Conservation (phyloP, 441 rosid genomes). For the Gossypium schwendimanii region DNA sequence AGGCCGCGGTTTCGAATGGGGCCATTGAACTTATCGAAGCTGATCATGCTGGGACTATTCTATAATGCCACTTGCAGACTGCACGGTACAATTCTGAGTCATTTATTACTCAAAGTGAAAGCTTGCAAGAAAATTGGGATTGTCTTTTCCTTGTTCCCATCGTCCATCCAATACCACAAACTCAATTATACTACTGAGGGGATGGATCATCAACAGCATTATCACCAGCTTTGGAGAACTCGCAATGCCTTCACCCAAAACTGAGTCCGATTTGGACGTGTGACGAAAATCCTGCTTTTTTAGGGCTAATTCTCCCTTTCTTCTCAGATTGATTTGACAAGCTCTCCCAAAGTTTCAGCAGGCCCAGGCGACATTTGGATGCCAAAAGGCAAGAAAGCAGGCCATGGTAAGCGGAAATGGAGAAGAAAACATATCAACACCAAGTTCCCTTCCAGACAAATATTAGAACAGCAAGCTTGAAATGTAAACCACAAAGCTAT, state of each 20-base stretch:
- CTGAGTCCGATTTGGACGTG: constrained; percentile 27
- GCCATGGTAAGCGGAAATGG: no score
- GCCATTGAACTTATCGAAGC: constrained; percentile 34
- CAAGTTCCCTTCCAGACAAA: not conserved
- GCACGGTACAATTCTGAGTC: constrained; percentile 37
- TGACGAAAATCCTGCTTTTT: constrained; percentile 6
- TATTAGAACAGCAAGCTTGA: constrained; percentile 36
- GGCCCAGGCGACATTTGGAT: constrained; percentile 18
- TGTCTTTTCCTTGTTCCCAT: constrained; percentile 41
- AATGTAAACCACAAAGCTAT: not conserved
- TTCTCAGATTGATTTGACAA: constrained; percentile 19
- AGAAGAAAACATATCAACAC: no score
- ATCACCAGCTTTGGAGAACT: constrained; percentile 15
- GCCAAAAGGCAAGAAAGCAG: not conserved
- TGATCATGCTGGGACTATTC: constrained; percentile 28
- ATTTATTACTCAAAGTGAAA: constrained; percentile 13
- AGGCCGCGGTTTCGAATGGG: constrained; percentile 23
- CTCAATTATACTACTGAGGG: constrained; percentile 17
- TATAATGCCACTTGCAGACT: constrained; percentile 26
- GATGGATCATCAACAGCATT: constrained; percentile 36
- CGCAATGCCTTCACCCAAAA: constrained; percentile 23
- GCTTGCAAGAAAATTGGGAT: constrained; percentile 23
- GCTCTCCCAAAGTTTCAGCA: constrained; percentile 28
- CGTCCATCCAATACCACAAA: constrained; percentile 28
- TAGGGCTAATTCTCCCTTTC: constrained; percentile 17